These are phyloP conservation scores for Penstemon barbatus DNA, from an alignment of 257 asterid genomes.

Conservation along the genomic window DNA sequence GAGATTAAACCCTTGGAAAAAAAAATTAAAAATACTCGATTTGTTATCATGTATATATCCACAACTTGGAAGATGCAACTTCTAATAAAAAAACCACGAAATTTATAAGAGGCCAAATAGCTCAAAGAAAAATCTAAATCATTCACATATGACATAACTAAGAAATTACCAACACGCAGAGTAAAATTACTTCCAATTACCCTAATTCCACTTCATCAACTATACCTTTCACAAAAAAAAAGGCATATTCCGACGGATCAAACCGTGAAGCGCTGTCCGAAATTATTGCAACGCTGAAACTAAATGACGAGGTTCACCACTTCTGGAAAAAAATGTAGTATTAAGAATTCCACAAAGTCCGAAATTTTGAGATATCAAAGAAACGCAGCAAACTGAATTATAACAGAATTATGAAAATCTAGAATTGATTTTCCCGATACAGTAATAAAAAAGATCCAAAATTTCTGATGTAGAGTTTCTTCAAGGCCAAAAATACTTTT, in stretches of 20 bases:
- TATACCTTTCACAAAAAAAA: constrained; percentile 61
- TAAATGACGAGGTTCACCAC: too few relatives aligned
- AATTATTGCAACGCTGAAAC: constrained; percentile 26
- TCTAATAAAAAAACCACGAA: not conserved
- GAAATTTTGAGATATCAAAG: too few relatives aligned
- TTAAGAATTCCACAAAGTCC: too few relatives aligned
- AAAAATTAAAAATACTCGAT: not conserved
- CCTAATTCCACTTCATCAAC: constrained; percentile 70
- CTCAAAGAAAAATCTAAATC: not conserved
- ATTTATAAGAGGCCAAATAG: not conserved
- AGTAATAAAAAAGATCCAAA: too few relatives aligned
- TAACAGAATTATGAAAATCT: too few relatives aligned
- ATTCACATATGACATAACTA: not conserved
- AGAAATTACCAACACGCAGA: too few relatives aligned
- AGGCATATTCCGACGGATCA: constrained; percentile 86
- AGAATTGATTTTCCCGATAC: too few relatives aligned
- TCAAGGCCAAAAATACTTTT: too few relatives aligned
- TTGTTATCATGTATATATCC: not conserved
- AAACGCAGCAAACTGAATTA: too few relatives aligned
- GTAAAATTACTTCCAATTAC: constrained; percentile 38
- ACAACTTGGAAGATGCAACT: not conserved
- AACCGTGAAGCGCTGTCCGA: constrained; percentile 52
- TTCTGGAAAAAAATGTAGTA: too few relatives aligned
- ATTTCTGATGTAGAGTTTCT: too few relatives aligned
- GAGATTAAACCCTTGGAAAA: too few relatives aligned